These are phyloP conservation scores for Chalciporus piperatus DNA, from an alignment of 768 basidiomycete species.

Conservation along the genomic window DNA sequence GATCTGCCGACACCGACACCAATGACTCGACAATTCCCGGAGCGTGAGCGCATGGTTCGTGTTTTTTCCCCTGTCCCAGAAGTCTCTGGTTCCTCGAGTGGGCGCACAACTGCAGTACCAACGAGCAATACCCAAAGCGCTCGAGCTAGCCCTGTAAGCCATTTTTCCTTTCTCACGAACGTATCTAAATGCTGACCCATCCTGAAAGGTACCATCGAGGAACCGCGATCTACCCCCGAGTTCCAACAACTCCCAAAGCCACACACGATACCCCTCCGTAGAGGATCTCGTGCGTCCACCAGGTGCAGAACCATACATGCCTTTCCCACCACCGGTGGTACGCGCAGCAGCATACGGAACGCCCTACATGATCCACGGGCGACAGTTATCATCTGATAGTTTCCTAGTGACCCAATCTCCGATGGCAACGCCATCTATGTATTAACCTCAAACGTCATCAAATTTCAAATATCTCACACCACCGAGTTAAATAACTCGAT, in stretches of 20 bases:
- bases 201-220: conserved; percentile 6
- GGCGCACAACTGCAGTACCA: not conserved
- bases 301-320: conserved; percentile 28
- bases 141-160: conserved; percentile 16
- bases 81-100: not conserved
- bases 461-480: not conserved
- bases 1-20: conserved; percentile 13
- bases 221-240: conserved; percentile 13
- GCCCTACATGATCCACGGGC: conserved; percentile 18
- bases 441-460: conserved; percentile 14
- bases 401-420: conserved; percentile 25
- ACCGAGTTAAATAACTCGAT: not conserved
- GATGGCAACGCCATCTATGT: conserved; percentile 18
- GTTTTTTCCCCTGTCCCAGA: conserved; percentile 7
- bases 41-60: conserved; percentile 3
- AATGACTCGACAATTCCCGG: conserved; percentile 9
- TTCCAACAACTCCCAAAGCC: conserved; percentile 14
- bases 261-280: conserved; percentile 15
- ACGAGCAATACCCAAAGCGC: not conserved
- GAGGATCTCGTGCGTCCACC: conserved; percentile 21
- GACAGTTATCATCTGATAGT: conserved; percentile 26
- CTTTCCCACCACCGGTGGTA: conserved; percentile 38
- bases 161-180: not conserved
- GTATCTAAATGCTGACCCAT: not conserved
- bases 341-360: conserved; percentile 34